phyloP scores from a whole-genome alignment of 176 grass and related monocot species.

The Microstegium vimineum region DNA sequence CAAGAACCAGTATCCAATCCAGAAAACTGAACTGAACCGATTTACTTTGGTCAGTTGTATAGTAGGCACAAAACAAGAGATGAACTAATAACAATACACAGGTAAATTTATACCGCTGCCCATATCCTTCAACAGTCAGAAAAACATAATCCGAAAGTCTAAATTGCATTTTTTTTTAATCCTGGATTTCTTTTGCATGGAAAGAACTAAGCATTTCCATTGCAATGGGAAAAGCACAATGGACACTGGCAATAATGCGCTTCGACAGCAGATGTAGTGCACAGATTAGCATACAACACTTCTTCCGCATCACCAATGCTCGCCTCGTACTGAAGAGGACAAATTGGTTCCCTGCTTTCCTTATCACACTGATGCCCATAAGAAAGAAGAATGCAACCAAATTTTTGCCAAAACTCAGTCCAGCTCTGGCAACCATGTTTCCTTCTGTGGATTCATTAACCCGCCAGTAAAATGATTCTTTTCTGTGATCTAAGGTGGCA shows the following conservation, averaged over 20 bases:
- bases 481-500: slow-evolving; percentile 29
- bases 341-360: slow-evolving; percentile 21
- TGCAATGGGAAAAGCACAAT: slow-evolving; percentile 1
- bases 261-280: slow-evolving; percentile 28
- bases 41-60: neutral
- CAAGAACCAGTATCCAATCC: slow-evolving; percentile 24
- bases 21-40: slow-evolving; percentile 19
- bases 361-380: slow-evolving; percentile 25
- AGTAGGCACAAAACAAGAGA: neutral
- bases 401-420: neutral
- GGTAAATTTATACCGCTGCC: slow-evolving; percentile 13
- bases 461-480: slow-evolving; percentile 7
- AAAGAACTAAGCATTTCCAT: slow-evolving; percentile 25
- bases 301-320: slow-evolving; percentile 11
- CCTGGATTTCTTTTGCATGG: neutral
- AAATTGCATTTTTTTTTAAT: slow-evolving; percentile 20
- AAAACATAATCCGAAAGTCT: slow-evolving; percentile 3
- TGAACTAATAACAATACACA: slow-evolving; percentile 24
- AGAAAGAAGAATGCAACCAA: neutral
- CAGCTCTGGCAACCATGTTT: slow-evolving; percentile 23
- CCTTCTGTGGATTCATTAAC: slow-evolving; percentile 22
- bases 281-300: neutral
- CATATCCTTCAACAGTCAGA: slow-evolving; percentile 17
- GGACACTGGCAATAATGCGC: neutral
- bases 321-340: slow-evolving; percentile 22